Evolutionary conservation across 768 basidiomycete genomes (phyloP), one percentile per base, ranked within the genome.

Genomic region (Mycena vitilis): DNA sequence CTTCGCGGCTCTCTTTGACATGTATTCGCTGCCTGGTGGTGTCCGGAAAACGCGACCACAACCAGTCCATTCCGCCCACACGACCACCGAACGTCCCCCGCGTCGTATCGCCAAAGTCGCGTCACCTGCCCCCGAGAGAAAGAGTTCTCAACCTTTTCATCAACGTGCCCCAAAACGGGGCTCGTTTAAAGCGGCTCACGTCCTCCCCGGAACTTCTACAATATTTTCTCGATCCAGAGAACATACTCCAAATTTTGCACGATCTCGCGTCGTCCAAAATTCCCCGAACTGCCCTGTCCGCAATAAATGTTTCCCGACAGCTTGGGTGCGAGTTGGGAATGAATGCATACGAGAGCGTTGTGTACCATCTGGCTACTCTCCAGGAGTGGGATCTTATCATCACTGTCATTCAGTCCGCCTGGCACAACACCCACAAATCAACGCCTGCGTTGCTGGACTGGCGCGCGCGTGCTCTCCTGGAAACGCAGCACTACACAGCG

Each of bases 381-480:
- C 80, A 79, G 34, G 74, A 80, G 34, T 94, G 92, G 91, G 67
- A 78, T 40, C 73, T 80, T 15, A 77, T 94, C 5, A 78, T 87
- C 22, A 68, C 78, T 23, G 74, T 88, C 20, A 85, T 88, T 60
- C 76, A 79, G 34, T 79, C 88, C 22, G 91, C 85, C 57, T 81
- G 80, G 69, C 75, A 80, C 42, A 85, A 88, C 23, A 81, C 84
- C 18, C 85, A 86, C 49, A 80, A 79, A 60, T 82, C 84, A 3
- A 89, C 87, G 4, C 71, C 78, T 37, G 85, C 88, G 38, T 81
- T 94, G 25, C 83, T 95, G 68, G 89, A 95, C 75, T 94, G 91
- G 92, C 86, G 87, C 55, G 81, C 85, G 10, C 86, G 87, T 44
- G 90, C 91, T 1, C 74, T 88, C 47, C 77, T 89, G 65, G 89